Conservation (phyloP, 2,329 filamentous ascomycete species). For the Didymosphaeria variabile region DNA sequence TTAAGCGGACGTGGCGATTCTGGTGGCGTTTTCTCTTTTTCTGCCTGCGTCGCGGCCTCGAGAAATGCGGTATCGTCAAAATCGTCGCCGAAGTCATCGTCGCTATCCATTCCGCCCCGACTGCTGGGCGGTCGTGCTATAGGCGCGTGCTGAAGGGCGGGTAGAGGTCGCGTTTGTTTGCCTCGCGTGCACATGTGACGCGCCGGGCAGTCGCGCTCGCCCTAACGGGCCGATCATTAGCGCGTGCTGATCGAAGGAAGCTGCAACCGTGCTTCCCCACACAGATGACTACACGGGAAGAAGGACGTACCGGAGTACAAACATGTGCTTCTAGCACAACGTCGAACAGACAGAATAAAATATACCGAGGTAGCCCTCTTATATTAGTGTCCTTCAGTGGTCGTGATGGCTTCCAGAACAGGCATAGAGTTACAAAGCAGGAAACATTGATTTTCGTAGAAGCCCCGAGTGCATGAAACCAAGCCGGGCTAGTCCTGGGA, state of each 20-base stretch:
- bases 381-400: neutral
- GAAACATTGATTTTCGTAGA: conserved; percentile 4
- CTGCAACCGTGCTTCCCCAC: conserved; percentile 28
- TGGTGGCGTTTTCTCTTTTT: conserved; percentile 40
- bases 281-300: neutral
- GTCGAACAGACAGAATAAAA: neutral
- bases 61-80: conserved; percentile 73
- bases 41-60: conserved; percentile 64
- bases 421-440: neutral
- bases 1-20: conserved; percentile 49
- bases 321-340: neutral
- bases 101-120: conserved; percentile 43
- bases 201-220: conserved; percentile 36
- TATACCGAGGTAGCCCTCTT: neutral
- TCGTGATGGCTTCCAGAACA: neutral
- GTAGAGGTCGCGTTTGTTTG: conserved; percentile 15
- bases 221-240: conserved; percentile 32
- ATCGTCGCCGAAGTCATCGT: conserved; percentile 71
- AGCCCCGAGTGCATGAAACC: conserved; percentile 14
- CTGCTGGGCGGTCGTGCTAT: conserved; percentile 20
- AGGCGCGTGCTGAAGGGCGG: neutral
- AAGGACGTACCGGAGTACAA: neutral
- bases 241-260: conserved; percentile 22
- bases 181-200: conserved; percentile 4
- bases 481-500: conserved; percentile 3